A percentile compares a stretch with the other conserved stretches of the same genome.
Conservation (phyloP, 1,284 basidiomycete genomes). For the Microstroma glucosiphilum region DNA sequence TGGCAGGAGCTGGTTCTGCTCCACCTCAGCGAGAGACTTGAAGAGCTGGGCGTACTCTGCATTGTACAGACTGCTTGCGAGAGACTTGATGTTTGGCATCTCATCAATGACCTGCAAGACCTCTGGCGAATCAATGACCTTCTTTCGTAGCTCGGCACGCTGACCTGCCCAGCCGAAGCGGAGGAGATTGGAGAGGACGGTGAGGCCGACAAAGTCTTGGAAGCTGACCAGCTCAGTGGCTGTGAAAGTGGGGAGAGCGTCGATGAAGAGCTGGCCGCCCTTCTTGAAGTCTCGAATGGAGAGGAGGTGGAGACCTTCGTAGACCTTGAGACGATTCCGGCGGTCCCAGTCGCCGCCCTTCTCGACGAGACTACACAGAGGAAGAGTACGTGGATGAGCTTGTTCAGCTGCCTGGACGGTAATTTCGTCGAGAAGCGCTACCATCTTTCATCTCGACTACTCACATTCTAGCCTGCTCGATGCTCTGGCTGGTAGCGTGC, state of each 20-base stretch:
- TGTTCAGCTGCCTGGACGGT: neutral
- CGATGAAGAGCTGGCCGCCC: slow-evolving; percentile 65
- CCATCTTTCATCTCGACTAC: slow-evolving; percentile 37
- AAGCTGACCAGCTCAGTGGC: slow-evolving; percentile 83
- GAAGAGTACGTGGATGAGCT: neutral
- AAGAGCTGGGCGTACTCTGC: slow-evolving; percentile 95
- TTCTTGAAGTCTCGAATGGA: slow-evolving; percentile 68
- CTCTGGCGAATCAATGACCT: slow-evolving; percentile 62
- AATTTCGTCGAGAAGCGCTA: neutral
- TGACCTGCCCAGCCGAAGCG: slow-evolving; percentile 58
- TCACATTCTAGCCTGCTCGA: slow-evolving; percentile 75
- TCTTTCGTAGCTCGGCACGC: slow-evolving; percentile 84
- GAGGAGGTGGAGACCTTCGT: slow-evolving; percentile 76
- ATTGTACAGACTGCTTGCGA: slow-evolving; percentile 67
- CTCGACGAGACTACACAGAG: slow-evolving; percentile 69
- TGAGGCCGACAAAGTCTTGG: slow-evolving; percentile 82
- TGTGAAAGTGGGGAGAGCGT: slow-evolving; percentile 88
- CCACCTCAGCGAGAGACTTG: slow-evolving; percentile 76
- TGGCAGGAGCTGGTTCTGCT: slow-evolving; percentile 76
- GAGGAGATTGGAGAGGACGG: slow-evolving; percentile 73
- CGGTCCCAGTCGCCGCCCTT: slow-evolving; percentile 98
- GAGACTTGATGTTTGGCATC: slow-evolving; percentile 55
- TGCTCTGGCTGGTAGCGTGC: slow-evolving; percentile 65
- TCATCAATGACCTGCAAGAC: slow-evolving; percentile 54
- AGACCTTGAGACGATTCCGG: slow-evolving; percentile 91